Base-by-base conservation (phyloP, 345 rosid species). In the Gossypium herbaceum region DNA sequence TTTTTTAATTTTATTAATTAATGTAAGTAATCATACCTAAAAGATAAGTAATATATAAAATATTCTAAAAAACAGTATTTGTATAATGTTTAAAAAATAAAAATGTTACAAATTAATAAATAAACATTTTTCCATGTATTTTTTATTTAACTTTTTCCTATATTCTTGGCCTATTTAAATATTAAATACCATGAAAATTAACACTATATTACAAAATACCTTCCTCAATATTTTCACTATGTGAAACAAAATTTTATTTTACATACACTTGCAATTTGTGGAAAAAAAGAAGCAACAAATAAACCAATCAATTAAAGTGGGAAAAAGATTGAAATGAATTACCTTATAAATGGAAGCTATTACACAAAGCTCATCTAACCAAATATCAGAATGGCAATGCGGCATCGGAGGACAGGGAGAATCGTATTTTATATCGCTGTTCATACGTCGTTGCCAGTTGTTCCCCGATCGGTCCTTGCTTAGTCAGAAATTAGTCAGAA, bases 301-400 rank as follows among this genome's bases (percentile, higher is more conserved):
- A 50, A 50, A 70, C 12, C n/a, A 61, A 54, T 17, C 29, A 69
- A 73, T 13, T n/a, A n/a, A 52, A 58, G 13, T 12, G 62, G 25
- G 29, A 25, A 75, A 71, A 44, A 75, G 55, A 44, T 47, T 73
- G 66, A 68, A 77, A 59, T 68, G 58, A 81, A 73, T 80, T 76
- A 78, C 77, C 73, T 72, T 78, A 79, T 77, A 75, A 67, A 75
- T 68, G 78, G 77, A 81, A 59, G 76, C 70, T 75, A 81, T 61
- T 56, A 73, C 77, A 76, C 85, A 86, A 61, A 25, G 82, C 78
- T 34, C 77, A 84, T 19, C 13, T 56, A 56, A 56, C 60, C 60
- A 56, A 56, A 56, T 56, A 56, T 56, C 12, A 56, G 60, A 56
- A 56, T 9, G 60, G 41, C 41, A 34, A 34, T 34, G 41, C 41